A percentile compares a stretch with the other conserved stretches of the same genome.
phyloP scores from a whole-genome alignment of 768 basidiomycete genomes.

The Psilocybe cyanescens region DNA sequence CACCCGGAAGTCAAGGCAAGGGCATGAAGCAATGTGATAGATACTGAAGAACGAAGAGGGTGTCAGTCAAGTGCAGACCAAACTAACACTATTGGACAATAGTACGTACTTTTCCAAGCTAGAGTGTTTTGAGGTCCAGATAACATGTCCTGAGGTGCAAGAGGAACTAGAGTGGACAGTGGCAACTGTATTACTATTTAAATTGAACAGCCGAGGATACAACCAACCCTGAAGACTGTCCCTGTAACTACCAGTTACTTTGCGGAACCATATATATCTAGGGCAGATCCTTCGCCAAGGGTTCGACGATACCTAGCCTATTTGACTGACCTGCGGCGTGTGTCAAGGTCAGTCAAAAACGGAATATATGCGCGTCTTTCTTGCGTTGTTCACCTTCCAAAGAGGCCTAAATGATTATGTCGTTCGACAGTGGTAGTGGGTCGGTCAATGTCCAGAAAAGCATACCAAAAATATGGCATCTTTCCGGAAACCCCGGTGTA shows the following conservation, averaged over 20 bases:
- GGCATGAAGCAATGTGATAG: conserved; percentile 19
- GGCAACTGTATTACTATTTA: neutral
- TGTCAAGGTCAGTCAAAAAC: neutral
- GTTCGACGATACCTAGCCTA: neutral
- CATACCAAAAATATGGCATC: neutral
- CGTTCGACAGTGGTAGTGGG: neutral
- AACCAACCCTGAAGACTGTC: neutral
- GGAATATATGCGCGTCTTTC: neutral
- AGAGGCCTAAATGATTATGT: neutral
- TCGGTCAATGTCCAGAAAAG: neutral
- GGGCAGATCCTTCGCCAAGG: neutral
- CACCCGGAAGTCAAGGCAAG: conserved; percentile 17
- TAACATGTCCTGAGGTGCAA: neutral
- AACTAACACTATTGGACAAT: neutral
- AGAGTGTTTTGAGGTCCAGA: conserved; percentile 7
- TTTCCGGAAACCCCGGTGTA: neutral
- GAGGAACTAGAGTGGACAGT: neutral
- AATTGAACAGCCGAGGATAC: neutral
- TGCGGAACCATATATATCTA: neutral
- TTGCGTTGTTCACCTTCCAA: neutral
- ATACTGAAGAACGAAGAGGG: neutral
- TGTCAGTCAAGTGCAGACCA: neutral
- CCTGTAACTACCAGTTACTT: neutral
- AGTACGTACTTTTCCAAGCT: conserved; percentile 18
- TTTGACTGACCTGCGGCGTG: neutral